These are phyloP conservation scores for Diversispora epigaea DNA, from an alignment of 192 early-diverging fungal genomes.

Conservation along the genomic window DNA sequence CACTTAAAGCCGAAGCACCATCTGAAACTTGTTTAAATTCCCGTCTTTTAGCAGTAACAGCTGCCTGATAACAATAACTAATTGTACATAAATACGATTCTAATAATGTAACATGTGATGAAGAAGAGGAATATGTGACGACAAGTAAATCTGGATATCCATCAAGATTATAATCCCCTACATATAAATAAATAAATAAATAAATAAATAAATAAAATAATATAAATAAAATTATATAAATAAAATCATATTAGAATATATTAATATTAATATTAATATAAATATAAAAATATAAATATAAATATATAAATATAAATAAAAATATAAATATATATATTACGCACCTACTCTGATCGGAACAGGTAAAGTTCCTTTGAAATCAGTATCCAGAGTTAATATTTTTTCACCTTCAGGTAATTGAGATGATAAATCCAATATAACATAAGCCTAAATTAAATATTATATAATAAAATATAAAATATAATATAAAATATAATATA, in stretches of 20 bases:
- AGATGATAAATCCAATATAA: conserved; percentile 40
- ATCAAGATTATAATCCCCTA: conserved; percentile 84
- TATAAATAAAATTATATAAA: no score
- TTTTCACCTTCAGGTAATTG: conserved; percentile 53
- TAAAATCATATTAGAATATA: no score
- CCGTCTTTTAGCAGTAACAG: conserved; percentile 51
- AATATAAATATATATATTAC: background rate
- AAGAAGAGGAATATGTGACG: conserved; percentile 49
- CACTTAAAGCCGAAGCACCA: conserved; percentile 63
- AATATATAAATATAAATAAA: background rate
- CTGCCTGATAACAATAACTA: conserved; percentile 46
- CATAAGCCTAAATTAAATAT: conserved; percentile 38
- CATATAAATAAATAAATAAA: background rate
- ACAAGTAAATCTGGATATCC: conserved; percentile 89
- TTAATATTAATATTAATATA: no score
- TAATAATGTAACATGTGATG: conserved; percentile 63
- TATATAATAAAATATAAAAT: no score
- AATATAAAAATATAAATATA: background rate
- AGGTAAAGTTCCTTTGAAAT: conserved; percentile 55
- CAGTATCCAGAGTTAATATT: conserved; percentile 43
- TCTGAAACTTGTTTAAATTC: conserved; percentile 61
- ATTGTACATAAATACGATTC: conserved; percentile 62
- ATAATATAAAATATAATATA: no score
- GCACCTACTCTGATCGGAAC: conserved; percentile 57
- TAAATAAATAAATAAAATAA: no score